Percentiles rank a stretch among this genome's conserved stretches.
phyloP scores from a whole-genome alignment of 1,284 basidiomycete genomes.

The Irpex sp. region DNA sequence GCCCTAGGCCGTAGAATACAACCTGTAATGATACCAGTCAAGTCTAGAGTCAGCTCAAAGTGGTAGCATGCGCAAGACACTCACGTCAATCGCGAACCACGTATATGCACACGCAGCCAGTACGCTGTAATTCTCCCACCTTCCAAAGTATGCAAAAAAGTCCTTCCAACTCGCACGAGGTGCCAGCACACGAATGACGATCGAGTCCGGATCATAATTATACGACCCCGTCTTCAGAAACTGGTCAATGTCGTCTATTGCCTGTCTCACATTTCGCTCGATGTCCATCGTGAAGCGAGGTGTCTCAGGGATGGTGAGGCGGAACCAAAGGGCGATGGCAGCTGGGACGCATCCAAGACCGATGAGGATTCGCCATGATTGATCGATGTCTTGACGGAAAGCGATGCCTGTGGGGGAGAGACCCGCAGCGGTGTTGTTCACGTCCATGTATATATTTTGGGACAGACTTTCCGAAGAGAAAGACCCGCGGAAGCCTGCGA shows the following conservation, averaged over 20 bases:
- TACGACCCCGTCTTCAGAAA: conserved; percentile 55
- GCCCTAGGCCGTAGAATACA: conserved; percentile 79
- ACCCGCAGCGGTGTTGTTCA: conserved; percentile 15
- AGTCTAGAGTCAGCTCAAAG: conserved; percentile 10
- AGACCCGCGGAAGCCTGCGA: conserved; percentile 16
- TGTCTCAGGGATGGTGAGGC: conserved; percentile 75
- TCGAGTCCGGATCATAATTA: conserved; percentile 52
- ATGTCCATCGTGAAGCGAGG: conserved; percentile 90
- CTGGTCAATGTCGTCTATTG: conserved; percentile 62
- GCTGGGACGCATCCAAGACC: conserved; percentile 70
- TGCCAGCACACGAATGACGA: conserved; percentile 55
- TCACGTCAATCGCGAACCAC: conserved; percentile 65
- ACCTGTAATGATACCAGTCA: conserved; percentile 41
- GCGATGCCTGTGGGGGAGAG: background rate
- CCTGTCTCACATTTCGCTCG: conserved; percentile 72
- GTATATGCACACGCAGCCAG: conserved; percentile 48
- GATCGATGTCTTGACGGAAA: conserved; percentile 42
- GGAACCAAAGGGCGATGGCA: conserved; percentile 68
- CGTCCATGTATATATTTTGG: background rate
- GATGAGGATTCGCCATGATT: conserved; percentile 67
- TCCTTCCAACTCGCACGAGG: conserved; percentile 64
- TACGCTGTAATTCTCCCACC: conserved; percentile 61
- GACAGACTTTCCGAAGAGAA: background rate
- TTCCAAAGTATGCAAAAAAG: conserved; percentile 57
- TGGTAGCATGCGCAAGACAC: conserved; percentile 14